Conservation (phyloP, 306 rosid genomes). For the Trifolium fragiferum region DNA sequence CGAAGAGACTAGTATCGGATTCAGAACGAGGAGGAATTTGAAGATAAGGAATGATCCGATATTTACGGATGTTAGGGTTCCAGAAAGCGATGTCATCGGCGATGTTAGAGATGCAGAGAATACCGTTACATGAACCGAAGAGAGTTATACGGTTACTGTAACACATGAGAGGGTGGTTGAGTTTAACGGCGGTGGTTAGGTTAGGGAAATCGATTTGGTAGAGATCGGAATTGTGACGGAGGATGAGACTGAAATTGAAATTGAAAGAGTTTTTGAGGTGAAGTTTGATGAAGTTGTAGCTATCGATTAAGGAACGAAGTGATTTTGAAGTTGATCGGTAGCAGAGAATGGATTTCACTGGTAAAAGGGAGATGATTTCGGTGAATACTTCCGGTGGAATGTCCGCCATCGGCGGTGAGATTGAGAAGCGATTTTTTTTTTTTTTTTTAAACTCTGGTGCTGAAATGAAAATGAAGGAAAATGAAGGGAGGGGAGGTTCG, state of each 20-base stretch:
- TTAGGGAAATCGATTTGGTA: constrained; percentile 40
- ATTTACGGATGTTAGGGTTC: constrained; percentile 62
- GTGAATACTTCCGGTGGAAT: constrained; percentile 63
- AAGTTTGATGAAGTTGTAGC: constrained; percentile 45
- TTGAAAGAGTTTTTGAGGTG: constrained; percentile 49
- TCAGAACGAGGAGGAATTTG: constrained; percentile 42
- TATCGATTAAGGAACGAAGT: constrained; percentile 60
- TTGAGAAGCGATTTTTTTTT: background rate
- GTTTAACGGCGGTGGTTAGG: constrained; percentile 38
- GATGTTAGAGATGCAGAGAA: constrained; percentile 72
- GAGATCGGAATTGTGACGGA: constrained; percentile 54
- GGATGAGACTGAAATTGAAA: constrained; percentile 37
- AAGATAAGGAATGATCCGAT: constrained; percentile 56
- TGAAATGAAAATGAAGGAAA: background rate
- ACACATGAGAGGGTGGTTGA: constrained; percentile 82
- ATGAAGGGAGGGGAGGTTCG: background rate
- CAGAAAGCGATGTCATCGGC: constrained; percentile 83
- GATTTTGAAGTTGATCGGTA: constrained; percentile 51
- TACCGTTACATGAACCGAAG: constrained; percentile 67
- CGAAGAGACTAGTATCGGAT: constrained; percentile 33
- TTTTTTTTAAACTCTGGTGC: background rate
- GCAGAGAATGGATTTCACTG: constrained; percentile 46
- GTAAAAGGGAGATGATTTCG: constrained; percentile 56
- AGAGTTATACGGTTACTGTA: constrained; percentile 70
- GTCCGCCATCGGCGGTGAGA: constrained; percentile 41